Percentiles rank a stretch among this genome's conserved stretches.
Conservation (phyloP, 257 asterid species). For the Solanum sitiens region DNA sequence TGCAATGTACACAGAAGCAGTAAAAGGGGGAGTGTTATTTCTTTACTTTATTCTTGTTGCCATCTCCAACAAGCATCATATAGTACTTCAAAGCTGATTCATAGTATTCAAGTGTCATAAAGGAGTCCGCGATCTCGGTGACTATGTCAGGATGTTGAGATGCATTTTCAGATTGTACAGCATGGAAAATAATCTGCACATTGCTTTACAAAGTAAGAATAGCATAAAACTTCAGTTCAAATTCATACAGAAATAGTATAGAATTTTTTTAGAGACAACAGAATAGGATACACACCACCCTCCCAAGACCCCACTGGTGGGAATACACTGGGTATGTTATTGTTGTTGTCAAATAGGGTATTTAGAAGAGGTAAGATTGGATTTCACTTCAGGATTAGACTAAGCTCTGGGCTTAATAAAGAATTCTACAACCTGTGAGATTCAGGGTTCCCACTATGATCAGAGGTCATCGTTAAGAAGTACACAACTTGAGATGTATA, state of each 20-base stretch:
- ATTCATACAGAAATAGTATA: not conserved
- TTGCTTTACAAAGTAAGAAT: constrained; percentile 13
- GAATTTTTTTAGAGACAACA: not conserved
- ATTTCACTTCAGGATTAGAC: not conserved
- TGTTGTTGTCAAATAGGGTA: not conserved
- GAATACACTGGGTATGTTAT: not conserved
- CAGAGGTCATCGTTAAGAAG: not conserved
- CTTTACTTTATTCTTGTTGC: constrained; percentile 31
- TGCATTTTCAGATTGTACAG: constrained; percentile 27
- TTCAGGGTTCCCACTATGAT: not conserved
- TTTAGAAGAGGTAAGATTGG: not conserved
- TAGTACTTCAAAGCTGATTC: constrained; percentile 61
- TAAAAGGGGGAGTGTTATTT: not conserved
- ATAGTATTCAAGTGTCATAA: constrained; percentile 38
- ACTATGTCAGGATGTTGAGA: constrained; percentile 33
- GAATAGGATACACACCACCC: not conserved
- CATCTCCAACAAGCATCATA: constrained; percentile 41
- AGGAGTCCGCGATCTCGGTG: constrained; percentile 52
- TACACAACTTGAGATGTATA: not conserved
- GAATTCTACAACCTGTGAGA: not conserved
- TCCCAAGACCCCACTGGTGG: not conserved
- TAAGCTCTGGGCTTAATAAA: not conserved
- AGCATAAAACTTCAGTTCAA: not conserved
- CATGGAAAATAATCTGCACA: constrained; percentile 40
- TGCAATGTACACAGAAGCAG: not conserved